Conservation (phyloP, 2,329 filamentous ascomycete genomes). For the Cladosporium sp. region DNA sequence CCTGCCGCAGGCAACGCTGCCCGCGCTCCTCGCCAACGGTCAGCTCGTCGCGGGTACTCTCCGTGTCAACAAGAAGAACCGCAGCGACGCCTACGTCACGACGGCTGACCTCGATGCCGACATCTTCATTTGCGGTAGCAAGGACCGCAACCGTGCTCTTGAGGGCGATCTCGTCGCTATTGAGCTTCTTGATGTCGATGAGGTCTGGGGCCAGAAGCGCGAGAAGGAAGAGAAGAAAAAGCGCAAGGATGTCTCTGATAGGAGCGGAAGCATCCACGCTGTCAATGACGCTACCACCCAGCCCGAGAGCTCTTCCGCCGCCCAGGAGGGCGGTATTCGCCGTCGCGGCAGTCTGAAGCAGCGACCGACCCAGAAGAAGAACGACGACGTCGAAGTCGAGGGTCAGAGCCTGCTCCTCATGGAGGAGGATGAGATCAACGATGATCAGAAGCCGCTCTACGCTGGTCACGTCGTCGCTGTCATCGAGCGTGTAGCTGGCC, state of each 20-base stretch:
- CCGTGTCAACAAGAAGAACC: slow-evolving; percentile 99
- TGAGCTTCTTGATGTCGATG: slow-evolving; percentile 93
- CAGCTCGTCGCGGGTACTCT: slow-evolving; percentile 95
- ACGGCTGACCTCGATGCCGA: slow-evolving; percentile 93
- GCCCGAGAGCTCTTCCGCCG: slow-evolving; percentile 54
- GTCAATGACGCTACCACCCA: slow-evolving; percentile 55
- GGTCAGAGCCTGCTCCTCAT: slow-evolving; percentile 94
- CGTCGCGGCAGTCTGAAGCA: slow-evolving; percentile 92
- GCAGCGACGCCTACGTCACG: slow-evolving; percentile 95
- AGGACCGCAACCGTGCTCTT: slow-evolving; percentile 92
- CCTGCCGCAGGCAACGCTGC: slow-evolving; percentile 86
- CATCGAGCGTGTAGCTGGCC: slow-evolving; percentile 90
- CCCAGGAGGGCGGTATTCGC: slow-evolving; percentile 76
- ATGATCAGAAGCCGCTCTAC: slow-evolving; percentile 95
- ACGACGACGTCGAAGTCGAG: slow-evolving; percentile 97
- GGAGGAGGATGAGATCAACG: slow-evolving; percentile 97
- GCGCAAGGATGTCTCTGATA: slow-evolving; percentile 95
- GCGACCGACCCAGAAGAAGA: slow-evolving; percentile 98
- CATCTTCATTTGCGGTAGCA: slow-evolving; percentile 99
- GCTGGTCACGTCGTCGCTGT: slow-evolving; percentile 96
- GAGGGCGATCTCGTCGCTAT: slow-evolving; percentile 94
- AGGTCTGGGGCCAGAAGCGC: slow-evolving; percentile 97
- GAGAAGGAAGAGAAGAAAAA: slow-evolving; percentile 99
- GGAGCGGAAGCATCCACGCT: slow-evolving; percentile 65
- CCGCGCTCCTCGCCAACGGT: slow-evolving; percentile 81